Evolutionary conservation across 2,329 filamentous ascomycete species (phyloP), one percentile per base, ranked within the genome.

Genomic region (Geoglossum cookeanum): DNA sequence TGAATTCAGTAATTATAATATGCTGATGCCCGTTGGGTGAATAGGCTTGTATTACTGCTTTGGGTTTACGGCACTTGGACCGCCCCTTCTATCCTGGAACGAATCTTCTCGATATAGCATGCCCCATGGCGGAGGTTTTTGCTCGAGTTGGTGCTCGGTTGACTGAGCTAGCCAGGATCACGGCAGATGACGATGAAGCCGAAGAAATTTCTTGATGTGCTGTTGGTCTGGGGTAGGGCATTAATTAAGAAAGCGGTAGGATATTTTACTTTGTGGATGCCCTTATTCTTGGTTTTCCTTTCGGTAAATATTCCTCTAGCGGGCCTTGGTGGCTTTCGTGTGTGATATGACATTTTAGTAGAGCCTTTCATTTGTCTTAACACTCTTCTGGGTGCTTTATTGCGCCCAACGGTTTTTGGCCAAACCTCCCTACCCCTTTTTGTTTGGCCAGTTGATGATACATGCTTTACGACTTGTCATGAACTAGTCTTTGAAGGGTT

Each of bases 31-130:
- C 22, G n/a, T 22, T 15, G 45, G 4, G 6, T 70, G 62, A 69
- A 57, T 62, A 94, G 88, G 84, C 87, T 55, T 92, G 87, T 66
- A 78, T 90, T 63, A 85, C 84, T 35, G 88, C 87, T 0, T 77
- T 96, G 55, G 75, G 81, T 11, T 74, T 95, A 64, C 84, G 91
- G 54, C 84, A 94, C 68, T 78, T 94, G 68, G 79, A 87, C 62
- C 77, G 78, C 37, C 87, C 88, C 11, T 79, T 84, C 63, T 78
- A 75, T 45, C 68, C 69, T 1, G 76, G 87, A 54, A 71, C 75
- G 49, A 74, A 77, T 61, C 77, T 94, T 30, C 77, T 85, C 56
- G 79, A 87, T 62, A 78, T 94, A 59, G 81, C 87, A 9, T 84
- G 80, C 22, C 85, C 89, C 2, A 95, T 96, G 77, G 69, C 75